Conservation (phyloP, 345 rosid species). For the Tarenaya hassleriana region DNA sequence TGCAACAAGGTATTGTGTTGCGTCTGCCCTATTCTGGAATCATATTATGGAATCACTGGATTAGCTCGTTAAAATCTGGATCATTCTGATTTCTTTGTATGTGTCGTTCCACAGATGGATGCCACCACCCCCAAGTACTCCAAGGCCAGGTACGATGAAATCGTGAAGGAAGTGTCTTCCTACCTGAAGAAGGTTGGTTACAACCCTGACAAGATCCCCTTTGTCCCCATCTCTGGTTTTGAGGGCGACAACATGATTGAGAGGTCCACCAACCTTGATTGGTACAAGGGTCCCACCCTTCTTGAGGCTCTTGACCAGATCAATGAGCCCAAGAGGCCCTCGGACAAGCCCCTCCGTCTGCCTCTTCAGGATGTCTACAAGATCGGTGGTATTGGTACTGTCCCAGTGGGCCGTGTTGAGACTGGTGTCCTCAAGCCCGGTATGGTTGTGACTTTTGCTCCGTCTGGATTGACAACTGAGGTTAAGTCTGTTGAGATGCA, state of each 20-base stretch:
- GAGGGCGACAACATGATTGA: constrained; percentile 71
- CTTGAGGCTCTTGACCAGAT: constrained; percentile 31
- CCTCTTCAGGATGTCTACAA: constrained; percentile 45
- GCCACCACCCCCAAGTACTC: constrained; percentile 80
- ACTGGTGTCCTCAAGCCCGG: constrained; percentile 44
- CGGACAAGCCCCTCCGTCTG: constrained; percentile 30
- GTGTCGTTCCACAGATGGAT: constrained; percentile 46
- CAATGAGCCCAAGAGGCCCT: constrained; percentile 20
- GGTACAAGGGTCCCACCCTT: constrained; percentile 38
- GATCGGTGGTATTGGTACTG: constrained; percentile 45
- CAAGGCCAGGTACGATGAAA: constrained; percentile 63
- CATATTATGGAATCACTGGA: too few relatives aligned
- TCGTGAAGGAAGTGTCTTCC: constrained; percentile 35
- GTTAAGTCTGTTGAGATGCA: constrained; percentile 79
- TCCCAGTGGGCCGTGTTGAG: constrained; percentile 41
- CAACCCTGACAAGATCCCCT: constrained; percentile 55
- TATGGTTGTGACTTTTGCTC: constrained; percentile 55
- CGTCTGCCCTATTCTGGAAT: too few relatives aligned
- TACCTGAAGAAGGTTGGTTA: constrained; percentile 39
- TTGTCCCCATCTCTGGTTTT: constrained; percentile 64
- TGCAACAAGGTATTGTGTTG: constrained; percentile 48
- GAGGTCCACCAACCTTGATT: constrained; percentile 33
- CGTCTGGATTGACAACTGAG: constrained; percentile 58
- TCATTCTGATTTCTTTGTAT: too few relatives aligned
- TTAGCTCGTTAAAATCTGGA: too few relatives aligned